Conservation (phyloP, 1,284 basidiomycete species). For the Irpex sp. region DNA sequence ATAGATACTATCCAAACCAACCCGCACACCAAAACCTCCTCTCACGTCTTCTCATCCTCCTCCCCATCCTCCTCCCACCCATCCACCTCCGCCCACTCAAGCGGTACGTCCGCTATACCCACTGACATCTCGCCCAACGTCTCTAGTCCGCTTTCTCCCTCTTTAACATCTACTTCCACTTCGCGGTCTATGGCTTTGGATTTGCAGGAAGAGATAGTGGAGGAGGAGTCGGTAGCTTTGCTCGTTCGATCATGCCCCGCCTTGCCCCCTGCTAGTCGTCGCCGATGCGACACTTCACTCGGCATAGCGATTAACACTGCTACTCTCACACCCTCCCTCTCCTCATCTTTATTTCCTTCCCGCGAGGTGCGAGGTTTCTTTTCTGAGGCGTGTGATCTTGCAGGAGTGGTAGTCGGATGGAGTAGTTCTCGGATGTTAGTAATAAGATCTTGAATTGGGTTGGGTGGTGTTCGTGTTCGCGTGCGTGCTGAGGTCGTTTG, state of each 20-base stretch:
- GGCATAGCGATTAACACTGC: slow-evolving; percentile 12
- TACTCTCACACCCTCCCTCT: slow-evolving; percentile 4
- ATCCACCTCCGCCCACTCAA: slow-evolving; percentile 1
- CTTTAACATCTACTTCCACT: background rate
- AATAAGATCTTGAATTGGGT: background rate
- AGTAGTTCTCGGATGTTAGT: background rate
- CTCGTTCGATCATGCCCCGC: background rate
- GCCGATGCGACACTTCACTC: background rate
- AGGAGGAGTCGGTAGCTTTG: background rate
- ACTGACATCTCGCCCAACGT: slow-evolving; percentile 4
- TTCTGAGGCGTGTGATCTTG: background rate
- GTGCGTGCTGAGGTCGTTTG: background rate
- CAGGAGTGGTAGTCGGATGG: background rate
- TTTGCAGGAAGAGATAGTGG: no score
- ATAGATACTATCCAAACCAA: background rate
- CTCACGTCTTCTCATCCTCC: background rate
- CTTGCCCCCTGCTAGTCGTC: background rate
- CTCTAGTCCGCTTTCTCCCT: background rate
- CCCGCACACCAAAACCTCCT: background rate
- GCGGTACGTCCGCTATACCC: slow-evolving; percentile 6
- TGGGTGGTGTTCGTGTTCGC: background rate
- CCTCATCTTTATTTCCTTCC: background rate
- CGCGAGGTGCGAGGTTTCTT: background rate
- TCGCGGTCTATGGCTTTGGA: no score
- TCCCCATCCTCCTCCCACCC: background rate